phyloP scores from a whole-genome alignment of 2,329 filamentous ascomycete species.

The Orbilia ellipsospora region DNA sequence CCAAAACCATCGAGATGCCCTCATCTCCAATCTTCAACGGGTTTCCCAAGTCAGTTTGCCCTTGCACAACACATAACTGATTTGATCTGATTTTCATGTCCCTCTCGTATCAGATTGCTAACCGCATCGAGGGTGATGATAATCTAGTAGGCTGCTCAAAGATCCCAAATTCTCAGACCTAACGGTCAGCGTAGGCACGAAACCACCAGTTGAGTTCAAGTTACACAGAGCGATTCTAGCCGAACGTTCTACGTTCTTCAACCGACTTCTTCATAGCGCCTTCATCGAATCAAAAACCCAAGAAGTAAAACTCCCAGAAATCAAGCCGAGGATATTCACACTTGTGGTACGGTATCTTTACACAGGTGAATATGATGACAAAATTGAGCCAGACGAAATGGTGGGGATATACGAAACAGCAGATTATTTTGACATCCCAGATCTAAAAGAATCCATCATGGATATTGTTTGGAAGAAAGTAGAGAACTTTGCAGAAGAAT shows the following conservation, averaged over 20 bases:
- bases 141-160: conserved; percentile 17
- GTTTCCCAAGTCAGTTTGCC: conserved; percentile 33
- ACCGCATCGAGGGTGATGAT: neutral
- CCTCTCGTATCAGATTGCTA: neutral
- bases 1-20: conserved; percentile 1
- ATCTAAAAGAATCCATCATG: conserved; percentile 15
- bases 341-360: conserved; percentile 20
- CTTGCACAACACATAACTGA: conserved; percentile 11
- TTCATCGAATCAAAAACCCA: conserved; percentile 16
- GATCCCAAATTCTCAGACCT: conserved; percentile 34
- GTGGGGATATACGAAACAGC: conserved; percentile 23
- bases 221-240: conserved; percentile 56
- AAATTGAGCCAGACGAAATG: conserved; percentile 3
- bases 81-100: neutral
- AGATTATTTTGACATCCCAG: conserved; percentile 32
- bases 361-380: conserved; percentile 29
- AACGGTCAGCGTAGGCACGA: conserved; percentile 19
- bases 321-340: conserved; percentile 16
- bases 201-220: conserved; percentile 37
- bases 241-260: conserved; percentile 56
- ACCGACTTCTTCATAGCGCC: conserved; percentile 36
- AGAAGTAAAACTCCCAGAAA: conserved; percentile 16
- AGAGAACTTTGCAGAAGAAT: conserved; percentile 14
- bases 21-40: conserved; percentile 14
- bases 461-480: conserved; percentile 14